Conservation (phyloP, 345 rosid genomes). For the Punica granatum region DNA sequence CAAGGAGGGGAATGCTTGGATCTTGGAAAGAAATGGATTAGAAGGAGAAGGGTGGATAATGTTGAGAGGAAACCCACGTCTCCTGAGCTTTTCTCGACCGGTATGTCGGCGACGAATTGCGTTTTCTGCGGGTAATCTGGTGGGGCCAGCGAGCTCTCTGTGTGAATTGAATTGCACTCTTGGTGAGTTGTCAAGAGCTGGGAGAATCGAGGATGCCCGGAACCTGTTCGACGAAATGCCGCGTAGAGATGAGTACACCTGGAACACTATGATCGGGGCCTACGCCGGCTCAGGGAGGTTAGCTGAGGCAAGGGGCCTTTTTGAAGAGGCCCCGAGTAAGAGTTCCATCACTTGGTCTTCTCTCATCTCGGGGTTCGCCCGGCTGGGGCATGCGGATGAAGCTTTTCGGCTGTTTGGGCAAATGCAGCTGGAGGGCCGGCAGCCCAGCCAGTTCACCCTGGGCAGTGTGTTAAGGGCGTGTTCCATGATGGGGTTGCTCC, state of each 20-base stretch:
- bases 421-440: conserved; percentile 61
- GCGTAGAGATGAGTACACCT: conserved; percentile 56
- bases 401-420: conserved; percentile 49
- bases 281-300: conserved; percentile 62
- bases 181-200: conserved; percentile 35
- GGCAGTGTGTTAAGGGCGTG: conserved; percentile 68
- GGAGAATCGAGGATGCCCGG: conserved; percentile 60
- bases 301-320: conserved; percentile 43
- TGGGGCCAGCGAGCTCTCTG: conserved; percentile 10
- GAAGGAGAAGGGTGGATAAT: not conserved
- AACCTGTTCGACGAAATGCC: conserved; percentile 64
- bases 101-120: not conserved
- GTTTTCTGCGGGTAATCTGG: not conserved
- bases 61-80: not conserved
- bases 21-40: not conserved
- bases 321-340: conserved; percentile 40
- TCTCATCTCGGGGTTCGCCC: conserved; percentile 70
- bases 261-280: conserved; percentile 83
- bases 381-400: conserved; percentile 38
- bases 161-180: conserved; percentile 39
- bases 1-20: not conserved
- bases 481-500: conserved; percentile 33
- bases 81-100: not conserved
- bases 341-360: conserved; percentile 74
- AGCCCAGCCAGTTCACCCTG: conserved; percentile 52